A percentile compares a stretch with the other conserved stretches of the same genome.
phyloP scores from a whole-genome alignment of 164 flowering plant genomes.

The Kalanchoe fedtschenkoi region DNA sequence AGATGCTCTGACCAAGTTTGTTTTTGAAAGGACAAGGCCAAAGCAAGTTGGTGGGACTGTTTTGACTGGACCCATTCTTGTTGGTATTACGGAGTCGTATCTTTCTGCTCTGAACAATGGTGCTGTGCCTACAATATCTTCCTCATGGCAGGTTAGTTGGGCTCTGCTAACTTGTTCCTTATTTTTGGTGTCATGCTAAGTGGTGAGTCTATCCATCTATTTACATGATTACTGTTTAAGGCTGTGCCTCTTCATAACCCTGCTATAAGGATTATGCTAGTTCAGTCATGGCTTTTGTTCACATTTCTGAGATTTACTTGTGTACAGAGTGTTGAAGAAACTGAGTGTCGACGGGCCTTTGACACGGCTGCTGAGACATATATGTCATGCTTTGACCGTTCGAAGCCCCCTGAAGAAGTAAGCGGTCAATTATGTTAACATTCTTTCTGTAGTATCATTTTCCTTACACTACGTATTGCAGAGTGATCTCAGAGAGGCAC shows the following conservation, averaged over 20 bases:
- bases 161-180: background rate
- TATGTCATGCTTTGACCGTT: conserved; percentile 80
- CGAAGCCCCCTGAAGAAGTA: conserved; percentile 93
- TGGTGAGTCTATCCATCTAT: too few species aligned
- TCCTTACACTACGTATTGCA: conserved; percentile 21
- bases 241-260: too few species aligned
- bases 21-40: conserved; percentile 94
- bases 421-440: conserved; percentile 11
- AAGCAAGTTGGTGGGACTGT: conserved; percentile 89
- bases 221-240: background rate
- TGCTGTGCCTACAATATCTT: conserved; percentile 94
- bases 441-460: conserved; percentile 6
- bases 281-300: background rate
- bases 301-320: background rate
- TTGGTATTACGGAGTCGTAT: conserved; percentile 84
- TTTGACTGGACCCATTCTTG: conserved; percentile 92
- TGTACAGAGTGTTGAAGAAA: conserved; percentile 95
- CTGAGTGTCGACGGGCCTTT: conserved; percentile 87
- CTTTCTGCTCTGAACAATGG: conserved; percentile 91
- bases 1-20: conserved; percentile 87
- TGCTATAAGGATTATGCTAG: background rate
- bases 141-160: conserved; percentile 93
- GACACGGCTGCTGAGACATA: conserved; percentile 74
- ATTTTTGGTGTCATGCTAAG: background rate
- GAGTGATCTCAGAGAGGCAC: conserved; percentile 80